phyloP scores from a whole-genome alignment of 345 rosid genomes.

The Camelina hispida region DNA sequence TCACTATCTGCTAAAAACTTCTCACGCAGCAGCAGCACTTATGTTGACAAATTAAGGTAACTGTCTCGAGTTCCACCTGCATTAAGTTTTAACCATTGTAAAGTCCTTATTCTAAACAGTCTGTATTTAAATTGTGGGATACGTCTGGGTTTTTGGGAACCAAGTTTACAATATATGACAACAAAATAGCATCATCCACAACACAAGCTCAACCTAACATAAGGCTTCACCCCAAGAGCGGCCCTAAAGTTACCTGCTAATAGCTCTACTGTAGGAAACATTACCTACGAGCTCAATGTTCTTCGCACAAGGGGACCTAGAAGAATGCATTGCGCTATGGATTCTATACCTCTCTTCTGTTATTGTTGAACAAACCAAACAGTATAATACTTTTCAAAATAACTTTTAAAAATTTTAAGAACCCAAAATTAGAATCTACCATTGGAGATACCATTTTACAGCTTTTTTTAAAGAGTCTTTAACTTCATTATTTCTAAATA shows the following conservation, averaged over 20 bases:
- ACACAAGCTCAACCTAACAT: conserved; percentile 51
- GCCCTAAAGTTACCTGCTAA: conserved; percentile 62
- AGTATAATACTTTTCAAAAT: too few relatives aligned
- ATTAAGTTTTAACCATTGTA: neutral
- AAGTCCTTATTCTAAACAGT: conserved; percentile 3
- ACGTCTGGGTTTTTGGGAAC: conserved; percentile 97
- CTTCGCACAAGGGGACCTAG: too few relatives aligned
- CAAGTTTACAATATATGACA: conserved; percentile 80
- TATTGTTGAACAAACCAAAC: too few relatives aligned
- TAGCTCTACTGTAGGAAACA: conserved; percentile 60
- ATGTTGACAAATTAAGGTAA: conserved; percentile 85
- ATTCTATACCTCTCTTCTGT: too few relatives aligned
- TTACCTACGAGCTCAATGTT: conserved; percentile 87
- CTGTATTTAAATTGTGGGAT: conserved; percentile 27
- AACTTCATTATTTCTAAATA: too few relatives aligned
- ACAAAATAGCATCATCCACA: conserved; percentile 60
- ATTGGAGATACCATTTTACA: too few relatives aligned
- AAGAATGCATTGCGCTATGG: too few relatives aligned
- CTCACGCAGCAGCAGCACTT: conserved; percentile 77
- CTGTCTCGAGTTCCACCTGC: neutral
- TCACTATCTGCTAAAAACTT: conserved; percentile 72
- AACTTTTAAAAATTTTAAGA: too few relatives aligned
- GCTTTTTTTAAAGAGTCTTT: too few relatives aligned
- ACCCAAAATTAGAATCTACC: too few relatives aligned
- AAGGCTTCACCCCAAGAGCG: conserved; percentile 67